phyloP scores from a whole-genome alignment of 2,329 filamentous ascomycete species.

The Paecilomyces niveus region DNA sequence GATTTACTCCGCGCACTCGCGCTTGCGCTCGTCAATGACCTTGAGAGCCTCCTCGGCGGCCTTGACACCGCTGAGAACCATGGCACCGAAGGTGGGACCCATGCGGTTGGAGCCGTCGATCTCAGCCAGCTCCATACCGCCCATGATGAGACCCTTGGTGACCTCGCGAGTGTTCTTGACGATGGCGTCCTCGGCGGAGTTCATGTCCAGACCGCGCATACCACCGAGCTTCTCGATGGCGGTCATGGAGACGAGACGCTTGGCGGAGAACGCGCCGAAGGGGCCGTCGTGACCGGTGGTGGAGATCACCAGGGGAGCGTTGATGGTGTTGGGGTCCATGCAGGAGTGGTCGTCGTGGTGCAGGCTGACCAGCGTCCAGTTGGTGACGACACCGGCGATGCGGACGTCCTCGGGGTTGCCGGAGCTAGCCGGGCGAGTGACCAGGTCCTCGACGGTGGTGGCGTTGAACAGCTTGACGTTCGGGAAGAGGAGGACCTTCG shows the following conservation, averaged over 20 bases:
- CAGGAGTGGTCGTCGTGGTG: constrained; percentile 85
- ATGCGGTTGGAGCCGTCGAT: constrained; percentile 88
- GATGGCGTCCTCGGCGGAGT: constrained; percentile 82
- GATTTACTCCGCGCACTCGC: constrained; percentile 60
- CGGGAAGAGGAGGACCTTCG: constrained; percentile 73
- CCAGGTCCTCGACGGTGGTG: constrained; percentile 84
- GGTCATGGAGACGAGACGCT: constrained; percentile 85
- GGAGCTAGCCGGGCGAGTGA: constrained; percentile 61
- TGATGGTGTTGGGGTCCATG: constrained; percentile 98
- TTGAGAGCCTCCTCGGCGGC: constrained; percentile 79
- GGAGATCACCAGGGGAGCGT: constrained; percentile 78
- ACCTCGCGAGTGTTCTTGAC: constrained; percentile 88
- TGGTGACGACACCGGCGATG: constrained; percentile 85
- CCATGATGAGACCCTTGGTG: constrained; percentile 81
- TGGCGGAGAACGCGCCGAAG: constrained; percentile 85
- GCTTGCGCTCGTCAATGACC: constrained; percentile 70
- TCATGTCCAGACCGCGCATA: constrained; percentile 93
- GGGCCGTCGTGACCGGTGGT: constrained; percentile 89
- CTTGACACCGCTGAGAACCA: constrained; percentile 82
- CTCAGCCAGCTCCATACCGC: constrained; percentile 88
- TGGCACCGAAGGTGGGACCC: constrained; percentile 83
- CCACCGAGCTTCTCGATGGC: constrained; percentile 75
- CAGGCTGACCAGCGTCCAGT: constrained; percentile 88
- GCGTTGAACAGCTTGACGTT: constrained; percentile 98
- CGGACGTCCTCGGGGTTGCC: constrained; percentile 50